A percentile compares a stretch with the other conserved stretches of the same genome.
phyloP scores from a whole-genome alignment of 305 asterid genomes.

The Fraxinus greggii region DNA sequence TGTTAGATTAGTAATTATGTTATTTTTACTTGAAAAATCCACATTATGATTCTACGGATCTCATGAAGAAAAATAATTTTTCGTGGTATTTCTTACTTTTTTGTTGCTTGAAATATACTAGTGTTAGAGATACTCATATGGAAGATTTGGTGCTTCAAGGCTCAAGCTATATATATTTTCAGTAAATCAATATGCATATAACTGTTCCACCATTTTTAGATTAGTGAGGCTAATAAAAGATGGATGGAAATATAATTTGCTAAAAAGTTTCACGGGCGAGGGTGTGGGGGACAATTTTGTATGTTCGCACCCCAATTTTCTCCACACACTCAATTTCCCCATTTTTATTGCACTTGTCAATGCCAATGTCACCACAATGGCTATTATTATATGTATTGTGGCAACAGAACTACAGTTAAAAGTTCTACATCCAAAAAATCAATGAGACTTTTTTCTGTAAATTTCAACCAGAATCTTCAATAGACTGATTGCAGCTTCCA shows the following conservation, averaged over 20 bases:
- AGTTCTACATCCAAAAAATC: neutral
- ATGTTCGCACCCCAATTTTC: neutral
- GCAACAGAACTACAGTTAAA: neutral
- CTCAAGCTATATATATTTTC: neutral
- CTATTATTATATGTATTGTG: neutral
- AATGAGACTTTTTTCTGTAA: neutral
- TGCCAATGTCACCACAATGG: neutral
- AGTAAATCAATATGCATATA: neutral
- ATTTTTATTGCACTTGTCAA: neutral
- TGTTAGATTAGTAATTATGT: constrained; percentile 8
- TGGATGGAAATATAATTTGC: neutral
- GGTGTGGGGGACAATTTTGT: neutral
- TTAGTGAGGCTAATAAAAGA: neutral
- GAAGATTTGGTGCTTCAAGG: neutral
- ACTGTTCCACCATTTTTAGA: neutral
- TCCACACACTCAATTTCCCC: neutral
- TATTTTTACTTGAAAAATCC: neutral
- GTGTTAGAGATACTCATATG: neutral
- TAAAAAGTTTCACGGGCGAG: neutral
- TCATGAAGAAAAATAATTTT: neutral
- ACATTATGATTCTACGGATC: neutral
- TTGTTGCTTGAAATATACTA: neutral
- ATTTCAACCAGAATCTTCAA: neutral
- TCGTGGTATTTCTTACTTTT: neutral
- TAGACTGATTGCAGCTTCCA: neutral